These are phyloP conservation scores for Hypoxylon lenormandii DNA, from an alignment of 495 filamentous ascomycete species.

Conservation along the genomic window DNA sequence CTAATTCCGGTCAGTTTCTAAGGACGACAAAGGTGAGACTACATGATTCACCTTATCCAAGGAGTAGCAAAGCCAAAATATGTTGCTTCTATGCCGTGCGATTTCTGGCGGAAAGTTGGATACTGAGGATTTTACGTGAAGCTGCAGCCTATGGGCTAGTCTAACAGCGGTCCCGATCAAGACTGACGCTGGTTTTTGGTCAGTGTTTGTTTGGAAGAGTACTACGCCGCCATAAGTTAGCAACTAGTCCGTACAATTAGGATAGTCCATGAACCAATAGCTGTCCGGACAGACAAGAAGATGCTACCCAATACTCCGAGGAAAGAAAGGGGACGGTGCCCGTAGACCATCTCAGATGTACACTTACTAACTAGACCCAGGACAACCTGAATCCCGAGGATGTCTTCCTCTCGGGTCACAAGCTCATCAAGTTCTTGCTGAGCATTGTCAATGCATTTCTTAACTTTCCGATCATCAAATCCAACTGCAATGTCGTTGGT, in stretches of 20 bases:
- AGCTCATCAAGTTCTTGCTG: conserved; percentile 50
- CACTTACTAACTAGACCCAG: conserved; percentile 51
- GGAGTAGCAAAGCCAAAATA: conserved; percentile 53
- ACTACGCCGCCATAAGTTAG: conserved; percentile 23
- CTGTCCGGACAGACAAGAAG: too few relatives aligned
- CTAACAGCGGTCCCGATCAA: conserved; percentile 52
- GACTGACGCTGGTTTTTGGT: conserved; percentile 49
- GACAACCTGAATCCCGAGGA: conserved; percentile 48
- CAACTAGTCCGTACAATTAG: not conserved
- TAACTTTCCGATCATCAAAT: conserved; percentile 39
- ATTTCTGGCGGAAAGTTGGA: conserved; percentile 41
- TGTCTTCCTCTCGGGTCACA: conserved; percentile 49
- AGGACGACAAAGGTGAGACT: too few relatives aligned
- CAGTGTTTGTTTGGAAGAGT: conserved; percentile 44
- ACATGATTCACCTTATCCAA: conserved; percentile 45
- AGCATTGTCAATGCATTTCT: conserved; percentile 49
- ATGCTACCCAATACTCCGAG: too few relatives aligned
- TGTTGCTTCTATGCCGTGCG: conserved; percentile 43
- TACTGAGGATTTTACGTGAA: conserved; percentile 40
- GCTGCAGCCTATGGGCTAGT: conserved; percentile 45
- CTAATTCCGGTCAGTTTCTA: conserved; percentile 16
- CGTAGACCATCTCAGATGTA: too few relatives aligned
- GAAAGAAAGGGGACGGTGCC: not conserved
- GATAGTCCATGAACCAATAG: too few relatives aligned
- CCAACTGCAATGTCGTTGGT: conserved; percentile 25